Evolutionary conservation across 2,329 filamentous ascomycete genomes (phyloP).

Genomic region (Colletotrichum trifolii): DNA sequence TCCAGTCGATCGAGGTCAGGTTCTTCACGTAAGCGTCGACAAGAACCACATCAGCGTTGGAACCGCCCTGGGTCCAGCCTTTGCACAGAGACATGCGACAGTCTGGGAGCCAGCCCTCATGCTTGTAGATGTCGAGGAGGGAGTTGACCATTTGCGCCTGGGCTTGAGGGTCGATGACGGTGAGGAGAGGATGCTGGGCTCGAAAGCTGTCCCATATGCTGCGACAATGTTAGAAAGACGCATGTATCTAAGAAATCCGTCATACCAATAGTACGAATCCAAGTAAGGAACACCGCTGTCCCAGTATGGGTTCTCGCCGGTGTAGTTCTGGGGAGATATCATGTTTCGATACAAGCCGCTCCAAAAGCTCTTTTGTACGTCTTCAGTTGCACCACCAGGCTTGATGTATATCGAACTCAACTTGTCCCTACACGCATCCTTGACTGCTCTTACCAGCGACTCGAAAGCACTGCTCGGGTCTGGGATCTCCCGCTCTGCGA

Average conservation of each 20-base stretch:
- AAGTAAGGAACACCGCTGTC: slow-evolving; percentile 71
- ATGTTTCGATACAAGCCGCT: slow-evolving; percentile 70
- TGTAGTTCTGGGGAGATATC: slow-evolving; percentile 75
- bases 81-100: slow-evolving; percentile 76
- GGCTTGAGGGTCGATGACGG: slow-evolving; percentile 69
- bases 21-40: slow-evolving; percentile 73
- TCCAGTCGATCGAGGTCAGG: slow-evolving; percentile 68
- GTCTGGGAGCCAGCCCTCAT: slow-evolving; percentile 75
- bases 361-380: slow-evolving; percentile 69
- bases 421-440: slow-evolving; percentile 68
- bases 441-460: slow-evolving; percentile 57
- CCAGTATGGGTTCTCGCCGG: slow-evolving; percentile 73
- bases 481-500: slow-evolving; percentile 70
- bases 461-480: slow-evolving; percentile 57
- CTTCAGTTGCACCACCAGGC: slow-evolving; percentile 58
- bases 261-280: slow-evolving; percentile 60
- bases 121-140: slow-evolving; percentile 72
- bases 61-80: slow-evolving; percentile 75
- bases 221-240: slow-evolving; percentile 5
- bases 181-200: slow-evolving; percentile 71
- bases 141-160: slow-evolving; percentile 72
- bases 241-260: background rate
- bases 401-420: slow-evolving; percentile 64
- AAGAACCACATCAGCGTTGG: slow-evolving; percentile 73
- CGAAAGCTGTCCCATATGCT: slow-evolving; percentile 73